Conservation (phyloP, 2,329 filamentous ascomycete species). For the Microdochium bolleyi region DNA sequence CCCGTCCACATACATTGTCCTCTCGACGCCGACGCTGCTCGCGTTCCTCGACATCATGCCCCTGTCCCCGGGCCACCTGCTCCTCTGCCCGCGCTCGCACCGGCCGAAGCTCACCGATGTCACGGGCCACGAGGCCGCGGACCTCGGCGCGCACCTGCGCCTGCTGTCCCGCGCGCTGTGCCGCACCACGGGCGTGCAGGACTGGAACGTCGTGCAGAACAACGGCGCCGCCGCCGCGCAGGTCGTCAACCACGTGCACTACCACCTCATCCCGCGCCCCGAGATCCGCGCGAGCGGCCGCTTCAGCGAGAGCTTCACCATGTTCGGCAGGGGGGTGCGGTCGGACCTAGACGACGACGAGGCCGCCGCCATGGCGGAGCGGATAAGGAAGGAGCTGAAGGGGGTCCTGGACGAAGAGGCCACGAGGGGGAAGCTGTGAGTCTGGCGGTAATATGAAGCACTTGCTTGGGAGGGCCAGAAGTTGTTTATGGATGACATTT, state of each 20-base stretch:
- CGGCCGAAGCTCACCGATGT: slow-evolving; percentile 71
- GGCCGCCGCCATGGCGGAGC: slow-evolving; percentile 48
- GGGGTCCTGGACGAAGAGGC: slow-evolving; percentile 36
- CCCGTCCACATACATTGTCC: slow-evolving; percentile 53
- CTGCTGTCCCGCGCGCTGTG: slow-evolving; percentile 66
- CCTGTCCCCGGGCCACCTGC: slow-evolving; percentile 72
- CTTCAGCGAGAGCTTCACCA: slow-evolving; percentile 62
- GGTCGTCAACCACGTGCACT: slow-evolving; percentile 89
- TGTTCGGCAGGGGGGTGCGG: slow-evolving; percentile 70
- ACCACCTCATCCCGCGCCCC: slow-evolving; percentile 85
- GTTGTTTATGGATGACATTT: too few species aligned
- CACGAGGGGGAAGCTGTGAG: slow-evolving; percentile 29
- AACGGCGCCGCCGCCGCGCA: slow-evolving; percentile 86
- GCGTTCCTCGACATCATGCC: slow-evolving; percentile 94
- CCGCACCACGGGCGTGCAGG: slow-evolving; percentile 59
- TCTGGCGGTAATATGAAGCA: too few species aligned
- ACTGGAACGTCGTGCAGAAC: slow-evolving; percentile 98
- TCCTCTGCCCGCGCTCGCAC: slow-evolving; percentile 74
- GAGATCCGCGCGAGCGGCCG: slow-evolving; percentile 48
- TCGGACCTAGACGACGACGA: slow-evolving; percentile 74
- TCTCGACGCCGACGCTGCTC: slow-evolving; percentile 69
- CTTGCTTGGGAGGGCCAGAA: too few species aligned
- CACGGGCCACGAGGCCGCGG: slow-evolving; percentile 50
- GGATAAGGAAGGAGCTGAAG: slow-evolving; percentile 41
- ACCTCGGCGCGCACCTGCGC: slow-evolving; percentile 61